These are phyloP conservation scores for Rhizopogon vesiculosus DNA, from an alignment of 768 basidiomycete genomes.

Conservation along the genomic window DNA sequence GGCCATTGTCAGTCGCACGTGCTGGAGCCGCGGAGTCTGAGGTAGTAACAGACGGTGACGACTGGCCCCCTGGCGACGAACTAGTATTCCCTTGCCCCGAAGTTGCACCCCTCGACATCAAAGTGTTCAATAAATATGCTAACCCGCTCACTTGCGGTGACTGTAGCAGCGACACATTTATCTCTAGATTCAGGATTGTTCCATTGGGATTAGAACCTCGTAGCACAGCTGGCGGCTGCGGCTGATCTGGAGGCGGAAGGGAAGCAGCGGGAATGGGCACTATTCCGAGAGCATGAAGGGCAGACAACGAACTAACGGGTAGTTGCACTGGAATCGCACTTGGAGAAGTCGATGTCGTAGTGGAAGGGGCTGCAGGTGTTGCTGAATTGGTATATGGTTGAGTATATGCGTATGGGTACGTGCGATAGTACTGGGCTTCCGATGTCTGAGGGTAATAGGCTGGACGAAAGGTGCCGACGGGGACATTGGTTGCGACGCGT, in stretches of 20 bases:
- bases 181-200: conserved; percentile 68
- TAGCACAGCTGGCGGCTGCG: conserved; percentile 73
- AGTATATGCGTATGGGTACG: conserved; percentile 62
- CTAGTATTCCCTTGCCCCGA: conserved; percentile 16
- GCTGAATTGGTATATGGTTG: conserved; percentile 44
- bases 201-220: conserved; percentile 70
- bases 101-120: conserved; percentile 47
- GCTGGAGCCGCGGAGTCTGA: background rate
- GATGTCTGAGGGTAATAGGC: conserved; percentile 29
- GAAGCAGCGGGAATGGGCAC: conserved; percentile 59
- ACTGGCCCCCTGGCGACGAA: background rate
- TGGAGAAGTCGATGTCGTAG: conserved; percentile 32
- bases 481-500: conserved; percentile 36
- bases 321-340: conserved; percentile 60
- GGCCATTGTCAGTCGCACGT: background rate
- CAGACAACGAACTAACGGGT: conserved; percentile 51
- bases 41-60: background rate
- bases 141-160: conserved; percentile 74
- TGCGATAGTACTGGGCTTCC: conserved; percentile 56
- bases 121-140: conserved; percentile 64
- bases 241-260: conserved; percentile 47
- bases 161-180: conserved; percentile 72
- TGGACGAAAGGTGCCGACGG: conserved; percentile 35
- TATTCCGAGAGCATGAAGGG: conserved; percentile 70
- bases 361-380: conserved; percentile 26